phyloP scores from a whole-genome alignment of 306 rosid species.

The Biancaea sappan region DNA sequence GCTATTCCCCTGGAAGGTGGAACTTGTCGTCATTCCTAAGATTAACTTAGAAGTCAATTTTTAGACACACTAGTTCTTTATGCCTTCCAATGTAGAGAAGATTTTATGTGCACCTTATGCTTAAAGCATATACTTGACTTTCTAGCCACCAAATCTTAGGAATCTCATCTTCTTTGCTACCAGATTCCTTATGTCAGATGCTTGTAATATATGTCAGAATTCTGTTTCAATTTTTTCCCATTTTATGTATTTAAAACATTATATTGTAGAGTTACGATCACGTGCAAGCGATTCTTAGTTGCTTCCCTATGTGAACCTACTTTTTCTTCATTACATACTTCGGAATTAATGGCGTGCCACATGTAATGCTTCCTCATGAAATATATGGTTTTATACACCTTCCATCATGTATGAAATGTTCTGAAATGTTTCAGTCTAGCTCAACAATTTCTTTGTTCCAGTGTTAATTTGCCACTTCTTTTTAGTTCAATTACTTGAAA shows the following conservation, averaged over 20 bases:
- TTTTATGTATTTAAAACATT: not conserved
- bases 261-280: not conserved
- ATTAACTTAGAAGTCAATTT: not conserved
- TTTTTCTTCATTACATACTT: not conserved
- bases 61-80: not conserved
- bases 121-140: not conserved
- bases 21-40: not conserved
- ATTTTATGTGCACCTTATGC: not conserved
- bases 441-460: not conserved
- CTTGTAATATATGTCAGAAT: not conserved
- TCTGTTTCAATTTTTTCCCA: not conserved
- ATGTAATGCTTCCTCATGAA: not conserved
- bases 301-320: not conserved
- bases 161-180: not conserved
- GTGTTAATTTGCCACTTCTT: not conserved
- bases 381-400: not conserved
- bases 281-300: not conserved
- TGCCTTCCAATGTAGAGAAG: not conserved
- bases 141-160: not conserved
- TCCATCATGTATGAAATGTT: not conserved
- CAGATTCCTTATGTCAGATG: not conserved
- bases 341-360: not conserved
- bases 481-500: conserved; percentile 15
- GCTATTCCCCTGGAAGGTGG: not conserved
- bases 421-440: not conserved